These are phyloP conservation scores for Cercospora zeae-maydis DNA, from an alignment of 2,329 filamentous ascomycete genomes.

Conservation along the genomic window DNA sequence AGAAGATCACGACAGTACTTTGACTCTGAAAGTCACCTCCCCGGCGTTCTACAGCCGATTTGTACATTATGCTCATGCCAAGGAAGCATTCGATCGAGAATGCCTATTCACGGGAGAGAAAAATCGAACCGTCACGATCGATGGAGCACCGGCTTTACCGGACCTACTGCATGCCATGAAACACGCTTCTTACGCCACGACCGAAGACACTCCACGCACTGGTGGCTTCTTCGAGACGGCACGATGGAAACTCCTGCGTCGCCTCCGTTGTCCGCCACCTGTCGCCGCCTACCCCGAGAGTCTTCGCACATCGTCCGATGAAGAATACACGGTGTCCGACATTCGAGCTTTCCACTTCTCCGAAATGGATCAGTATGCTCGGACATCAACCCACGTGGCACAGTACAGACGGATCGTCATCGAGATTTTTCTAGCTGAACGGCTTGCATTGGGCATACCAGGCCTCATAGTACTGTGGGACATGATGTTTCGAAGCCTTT, in stretches of 20 bases:
- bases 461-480: conserved; percentile 34
- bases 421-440: conserved; percentile 44
- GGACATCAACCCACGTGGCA: conserved; percentile 2
- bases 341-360: conserved; percentile 40
- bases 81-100: conserved; percentile 61
- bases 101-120: conserved; percentile 50
- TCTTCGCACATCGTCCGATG: conserved; percentile 7
- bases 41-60: conserved; percentile 67
- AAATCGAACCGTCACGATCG: conserved; percentile 57
- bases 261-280: conserved; percentile 42
- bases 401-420: conserved; percentile 39
- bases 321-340: conserved; percentile 28
- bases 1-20: conserved; percentile 38
- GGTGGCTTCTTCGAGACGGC: conserved; percentile 24
- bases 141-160: conserved; percentile 52
- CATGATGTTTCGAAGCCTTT: conserved; percentile 25
- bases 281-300: conserved; percentile 37
- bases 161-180: conserved; percentile 39
- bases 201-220: not conserved
- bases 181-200: conserved; percentile 2
- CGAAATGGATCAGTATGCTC: conserved; percentile 41
- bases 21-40: conserved; percentile 59
- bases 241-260: conserved; percentile 39
- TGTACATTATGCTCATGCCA: conserved; percentile 58
- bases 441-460: conserved; percentile 39